Evolutionary conservation across 495 filamentous ascomycete genomes (phyloP), one percentile per base, ranked within the genome.

Genomic region (Apodospora peruviana): DNA sequence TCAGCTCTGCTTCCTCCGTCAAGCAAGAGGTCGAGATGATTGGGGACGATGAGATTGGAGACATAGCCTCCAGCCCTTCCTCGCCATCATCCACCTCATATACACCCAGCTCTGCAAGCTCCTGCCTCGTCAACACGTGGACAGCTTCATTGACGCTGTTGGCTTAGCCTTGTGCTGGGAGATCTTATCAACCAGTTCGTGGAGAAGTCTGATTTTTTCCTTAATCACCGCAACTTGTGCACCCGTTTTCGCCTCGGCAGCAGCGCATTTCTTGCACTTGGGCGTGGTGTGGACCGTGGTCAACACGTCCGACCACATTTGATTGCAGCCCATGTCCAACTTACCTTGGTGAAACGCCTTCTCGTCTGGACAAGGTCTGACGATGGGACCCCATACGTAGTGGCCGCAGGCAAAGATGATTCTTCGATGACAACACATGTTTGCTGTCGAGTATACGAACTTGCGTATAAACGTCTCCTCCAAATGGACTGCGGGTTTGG

Each of bases 391-490:
- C 60, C 55, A 67, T 24, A 17, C 43, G 32, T 41, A 45, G 43
- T 69, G 66, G 16, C 37, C 40, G 54, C 66, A 69, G 42, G 7
- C 32, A 34, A 45, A 65, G 29, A 68, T 14, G 36, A 55, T 19
- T 25, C 64, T 55, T 2, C 32, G 14, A 52, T 67, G 61, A 34
- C 42, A 52, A 39, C 65, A 68, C 65, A 68, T 68, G 2, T 35
- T 43, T 10, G n/a, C 40, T n/a, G n/a, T 34, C 19, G 2, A 5
- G 16, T 32, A 19, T 20, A 11, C 5, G 18, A 21, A n/a, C 27
- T 32, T 32, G 27, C 14, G 27, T n/a, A n/a, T n/a, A n/a, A n/a
- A n/a, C n/a, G 27, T 32, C 27, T 32, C 7, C 7, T 32, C 14
- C 14, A 7, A 14, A 7, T 32, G 14, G 27, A 7, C 14, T 32